These are phyloP conservation scores for Smittium mucronatum DNA, from an alignment of 371 early-diverging fungal species.

Conservation along the genomic window DNA sequence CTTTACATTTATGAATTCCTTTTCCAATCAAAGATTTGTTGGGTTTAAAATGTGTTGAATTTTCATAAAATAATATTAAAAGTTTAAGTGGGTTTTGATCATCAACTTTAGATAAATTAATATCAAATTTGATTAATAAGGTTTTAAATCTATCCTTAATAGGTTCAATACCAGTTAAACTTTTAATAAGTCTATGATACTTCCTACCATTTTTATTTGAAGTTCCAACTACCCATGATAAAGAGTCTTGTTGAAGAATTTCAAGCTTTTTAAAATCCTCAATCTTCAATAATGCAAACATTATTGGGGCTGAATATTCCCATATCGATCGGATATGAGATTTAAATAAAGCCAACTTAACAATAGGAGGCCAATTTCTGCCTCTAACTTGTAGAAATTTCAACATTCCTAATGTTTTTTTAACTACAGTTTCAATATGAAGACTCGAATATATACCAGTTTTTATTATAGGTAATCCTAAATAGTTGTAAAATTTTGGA, in stretches of 20 bases:
- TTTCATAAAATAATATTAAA: background rate
- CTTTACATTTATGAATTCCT: background rate
- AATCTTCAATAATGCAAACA: background rate
- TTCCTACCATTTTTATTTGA: background rate
- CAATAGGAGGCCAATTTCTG: background rate
- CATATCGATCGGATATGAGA: conserved; percentile 3
- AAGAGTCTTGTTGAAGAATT: background rate
- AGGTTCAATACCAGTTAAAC: background rate
- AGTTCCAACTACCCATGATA: background rate
- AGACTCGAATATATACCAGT: background rate
- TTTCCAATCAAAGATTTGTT: background rate
- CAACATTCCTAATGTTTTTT: background rate
- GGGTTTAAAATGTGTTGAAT: background rate
- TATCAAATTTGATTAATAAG: background rate
- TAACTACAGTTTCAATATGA: no score
- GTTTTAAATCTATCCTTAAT: conserved; percentile 6
- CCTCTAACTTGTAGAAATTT: conserved; percentile 6
- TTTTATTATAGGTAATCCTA: background rate
- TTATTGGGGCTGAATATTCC: conserved; percentile 9
- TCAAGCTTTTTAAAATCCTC: background rate
- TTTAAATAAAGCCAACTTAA: conserved; percentile 5
- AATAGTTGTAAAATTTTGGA: conserved; percentile 5
- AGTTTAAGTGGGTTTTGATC: background rate
- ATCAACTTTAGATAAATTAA: background rate
- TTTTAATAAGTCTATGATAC: background rate